These are phyloP conservation scores for Fomitopsis pinicola DNA, from an alignment of 1,284 basidiomycete genomes.

Conservation along the genomic window DNA sequence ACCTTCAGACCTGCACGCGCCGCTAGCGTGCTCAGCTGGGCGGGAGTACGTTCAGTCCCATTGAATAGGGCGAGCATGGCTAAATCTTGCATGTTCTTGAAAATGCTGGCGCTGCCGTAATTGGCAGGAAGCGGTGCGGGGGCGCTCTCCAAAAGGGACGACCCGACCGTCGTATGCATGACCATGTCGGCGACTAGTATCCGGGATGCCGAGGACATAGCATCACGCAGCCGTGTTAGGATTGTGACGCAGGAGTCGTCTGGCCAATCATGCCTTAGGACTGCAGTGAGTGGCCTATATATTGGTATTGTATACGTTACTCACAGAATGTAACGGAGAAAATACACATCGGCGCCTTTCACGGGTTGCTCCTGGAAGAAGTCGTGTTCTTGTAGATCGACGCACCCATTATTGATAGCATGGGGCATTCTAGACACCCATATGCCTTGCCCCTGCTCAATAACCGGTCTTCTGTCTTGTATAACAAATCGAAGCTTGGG, in stretches of 20 bases:
- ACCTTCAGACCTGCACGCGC: conserved; percentile 8
- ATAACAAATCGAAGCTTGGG: conserved; percentile 17
- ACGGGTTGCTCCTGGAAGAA: conserved; percentile 29
- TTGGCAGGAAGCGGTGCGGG: conserved; percentile 14
- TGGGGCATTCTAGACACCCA: conserved; percentile 9
- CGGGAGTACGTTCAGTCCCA: conserved; percentile 12
- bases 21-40: conserved; percentile 3
- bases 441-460: conserved; percentile 8
- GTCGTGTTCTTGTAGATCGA: conserved; percentile 19
- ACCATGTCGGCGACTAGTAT: conserved; percentile 10
- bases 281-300: neutral
- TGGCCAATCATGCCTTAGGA: conserved; percentile 13
- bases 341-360: conserved; percentile 23
- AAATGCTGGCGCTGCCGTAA: conserved; percentile 7
- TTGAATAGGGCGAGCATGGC: conserved; percentile 10
- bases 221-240: conserved; percentile 5
- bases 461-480: conserved; percentile 14
- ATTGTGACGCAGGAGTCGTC: conserved; percentile 12
- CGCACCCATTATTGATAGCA: conserved; percentile 5
- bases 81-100: conserved; percentile 11
- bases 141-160: conserved; percentile 1
- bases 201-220: conserved; percentile 7
- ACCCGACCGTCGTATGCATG: conserved; percentile 11
- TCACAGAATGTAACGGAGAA: conserved; percentile 25
- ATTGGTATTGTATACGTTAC: neutral